Conservation (phyloP, 805 yeast species). For the Henningerozyma blattae region DNA sequence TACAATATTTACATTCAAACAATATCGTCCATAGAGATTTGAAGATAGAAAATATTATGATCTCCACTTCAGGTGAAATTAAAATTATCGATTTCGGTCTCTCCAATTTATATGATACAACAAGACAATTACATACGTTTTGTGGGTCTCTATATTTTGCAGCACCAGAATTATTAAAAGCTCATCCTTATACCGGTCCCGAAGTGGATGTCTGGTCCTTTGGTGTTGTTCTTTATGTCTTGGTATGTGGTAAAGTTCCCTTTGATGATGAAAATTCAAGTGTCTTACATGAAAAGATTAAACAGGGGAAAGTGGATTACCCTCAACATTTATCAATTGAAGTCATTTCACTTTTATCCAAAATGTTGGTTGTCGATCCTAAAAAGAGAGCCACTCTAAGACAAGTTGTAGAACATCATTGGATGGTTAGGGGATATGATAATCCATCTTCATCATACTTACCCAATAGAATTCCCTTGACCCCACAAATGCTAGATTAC, state of each 20-base stretch:
- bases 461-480: conserved; percentile 67
- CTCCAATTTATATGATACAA: conserved; percentile 70
- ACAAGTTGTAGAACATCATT: conserved; percentile 80
- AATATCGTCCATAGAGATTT: conserved; percentile 95
- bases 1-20: conserved; percentile 87
- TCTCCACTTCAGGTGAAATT: conserved; percentile 84
- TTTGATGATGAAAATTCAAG: conserved; percentile 92
- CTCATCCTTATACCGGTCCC: conserved; percentile 89
- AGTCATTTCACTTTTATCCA: conserved; percentile 64
- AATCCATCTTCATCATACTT: conserved; percentile 53
- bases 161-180: conserved; percentile 91
- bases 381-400: conserved; percentile 61
- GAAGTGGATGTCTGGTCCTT: conserved; percentile 98
- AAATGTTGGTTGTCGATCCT: conserved; percentile 91
- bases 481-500: conserved; percentile 25
- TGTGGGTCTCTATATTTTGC: conserved; percentile 98
- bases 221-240: conserved; percentile 89
- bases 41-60: conserved; percentile 93
- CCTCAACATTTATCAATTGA: conserved; percentile 72
- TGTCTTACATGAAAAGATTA: conserved; percentile 85
- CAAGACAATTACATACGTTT: conserved; percentile 70
- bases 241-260: conserved; percentile 96
- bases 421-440: conserved; percentile 89
- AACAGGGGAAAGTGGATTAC: conserved; percentile 83
- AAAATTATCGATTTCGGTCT: conserved; percentile 95